A percentile compares a stretch with the other conserved stretches of the same genome.
phyloP scores from a whole-genome alignment of 306 rosid species.

The Pyrus bretschneideri region DNA sequence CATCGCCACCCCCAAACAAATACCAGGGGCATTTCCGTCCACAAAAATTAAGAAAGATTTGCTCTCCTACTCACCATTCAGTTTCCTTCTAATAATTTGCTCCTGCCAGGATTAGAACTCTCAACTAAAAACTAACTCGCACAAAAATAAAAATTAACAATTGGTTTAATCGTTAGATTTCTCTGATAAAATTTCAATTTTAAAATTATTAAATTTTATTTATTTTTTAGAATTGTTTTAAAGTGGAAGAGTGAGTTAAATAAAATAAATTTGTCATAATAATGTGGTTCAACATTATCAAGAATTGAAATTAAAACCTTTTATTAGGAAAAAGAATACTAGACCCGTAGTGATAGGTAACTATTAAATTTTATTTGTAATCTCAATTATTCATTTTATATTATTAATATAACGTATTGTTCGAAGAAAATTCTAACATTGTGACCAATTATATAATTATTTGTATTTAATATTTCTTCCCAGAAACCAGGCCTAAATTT shows the following conservation, averaged over 20 bases:
- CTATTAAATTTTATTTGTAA: no score
- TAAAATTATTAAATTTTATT: no score
- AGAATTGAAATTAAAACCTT: accelerated
- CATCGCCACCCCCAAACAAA: background rate
- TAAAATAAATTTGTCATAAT: no score
- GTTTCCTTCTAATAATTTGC: background rate
- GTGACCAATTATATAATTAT: background rate
- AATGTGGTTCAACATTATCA: no score
- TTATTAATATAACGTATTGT: no score
- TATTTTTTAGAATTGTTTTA: no score
- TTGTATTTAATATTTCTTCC: background rate
- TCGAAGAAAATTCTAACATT: no score
- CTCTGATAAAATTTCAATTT: no score
- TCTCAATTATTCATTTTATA: no score
- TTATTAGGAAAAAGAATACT: accelerated
- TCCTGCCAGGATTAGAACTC: background rate
- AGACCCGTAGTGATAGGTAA: accelerated
- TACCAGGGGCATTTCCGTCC: slow-evolving; percentile 7
- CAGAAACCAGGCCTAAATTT: background rate
- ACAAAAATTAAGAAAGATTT: background rate
- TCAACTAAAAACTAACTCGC: background rate
- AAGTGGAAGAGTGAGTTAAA: accelerated
- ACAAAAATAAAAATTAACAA: no score
- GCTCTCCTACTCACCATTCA: background rate
- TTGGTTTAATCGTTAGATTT: no score